Base-by-base conservation (phyloP, 129 eudicot species). In the Scalesia atractyloides region DNA sequence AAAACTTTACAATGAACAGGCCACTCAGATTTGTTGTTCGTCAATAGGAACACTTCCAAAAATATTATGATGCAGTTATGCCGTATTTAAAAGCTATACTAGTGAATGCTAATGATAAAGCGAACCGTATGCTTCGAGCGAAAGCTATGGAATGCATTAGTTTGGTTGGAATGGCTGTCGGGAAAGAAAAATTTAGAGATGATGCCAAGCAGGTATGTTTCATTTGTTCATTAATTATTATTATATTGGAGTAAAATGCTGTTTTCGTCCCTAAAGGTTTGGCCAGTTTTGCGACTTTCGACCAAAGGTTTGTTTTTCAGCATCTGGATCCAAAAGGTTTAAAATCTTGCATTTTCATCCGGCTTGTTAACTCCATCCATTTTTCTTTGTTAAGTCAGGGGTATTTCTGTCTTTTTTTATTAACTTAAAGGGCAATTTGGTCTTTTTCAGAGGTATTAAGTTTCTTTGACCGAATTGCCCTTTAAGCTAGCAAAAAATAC, bases 81-180 rank as follows among this genome's bases (percentile, higher is more conserved):
- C 97, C 97, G 18, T 91, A 91, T 73, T 76, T 91, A 84, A 91
- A 91, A 81, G 83, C 91, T 67, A 88, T 91, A 19, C 74, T 91
- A 72, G 82, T 88, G 34, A 86, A 88, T 63, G 97, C 97, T 8
- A 88, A 86, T 36, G 96, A 88, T 73, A 91, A 91, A 76, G 86
- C 96, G 63, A 91, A 91, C 70, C 97, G 93, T 51, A 88, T 91
- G 96, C 96, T 91, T 74, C 90, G 97, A 73, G 97, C 97, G 33
- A 91, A 91, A 81, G 97, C 97, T 52, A 91, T 91, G 97, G 96
- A 91, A 68, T 91, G 97, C 80, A 88, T 91, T 59, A 91, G 97
- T 76, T 82, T 91, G 76, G 97, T 91, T 53, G 97, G 97, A 70
- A 91, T 88, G 97, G 97, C 96, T 48, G 96, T 91, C 74, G 96